Percentiles rank a stretch among this genome's conserved stretches.
phyloP scores from a whole-genome alignment of 176 grass and related monocot genomes.

The Hordeum vulgare region DNA sequence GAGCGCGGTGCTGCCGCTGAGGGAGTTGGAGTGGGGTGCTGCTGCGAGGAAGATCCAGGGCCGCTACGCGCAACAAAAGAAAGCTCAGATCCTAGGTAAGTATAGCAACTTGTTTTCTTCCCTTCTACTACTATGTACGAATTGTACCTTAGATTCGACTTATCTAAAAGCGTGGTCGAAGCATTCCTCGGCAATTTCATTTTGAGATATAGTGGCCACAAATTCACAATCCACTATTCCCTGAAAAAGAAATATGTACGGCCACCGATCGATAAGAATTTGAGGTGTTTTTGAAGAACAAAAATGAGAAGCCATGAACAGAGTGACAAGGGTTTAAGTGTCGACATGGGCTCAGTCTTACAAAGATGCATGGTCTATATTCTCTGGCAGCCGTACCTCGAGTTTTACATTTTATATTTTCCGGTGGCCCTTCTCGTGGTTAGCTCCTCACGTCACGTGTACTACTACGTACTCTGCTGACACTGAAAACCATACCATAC shows the following conservation, averaged over 20 bases:
- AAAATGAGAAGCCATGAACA: background rate
- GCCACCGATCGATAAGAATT: background rate
- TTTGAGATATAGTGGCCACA: background rate
- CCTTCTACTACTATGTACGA: background rate
- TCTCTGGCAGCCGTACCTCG: background rate
- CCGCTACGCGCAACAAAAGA: background rate
- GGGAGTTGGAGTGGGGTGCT: slow-evolving; percentile 32
- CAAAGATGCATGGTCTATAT: background rate
- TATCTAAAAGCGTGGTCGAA: background rate
- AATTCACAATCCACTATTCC: background rate
- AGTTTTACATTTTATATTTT: background rate
- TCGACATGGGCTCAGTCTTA: background rate
- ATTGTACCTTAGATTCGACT: background rate
- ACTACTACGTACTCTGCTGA: background rate
- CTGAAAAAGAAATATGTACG: background rate
- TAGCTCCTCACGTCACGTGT: background rate
- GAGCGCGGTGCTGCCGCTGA: slow-evolving; percentile 25
- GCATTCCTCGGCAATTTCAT: background rate
- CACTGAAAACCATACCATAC: background rate
- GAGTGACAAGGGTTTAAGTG: too few species aligned
- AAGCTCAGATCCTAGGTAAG: slow-evolving; percentile 38
- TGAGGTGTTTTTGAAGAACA: background rate
- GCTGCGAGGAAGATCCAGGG: background rate
- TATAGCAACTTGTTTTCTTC: background rate
- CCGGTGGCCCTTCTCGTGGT: background rate